Conservation (phyloP, 495 filamentous ascomycete species). For the Ramalina peruviana region DNA sequence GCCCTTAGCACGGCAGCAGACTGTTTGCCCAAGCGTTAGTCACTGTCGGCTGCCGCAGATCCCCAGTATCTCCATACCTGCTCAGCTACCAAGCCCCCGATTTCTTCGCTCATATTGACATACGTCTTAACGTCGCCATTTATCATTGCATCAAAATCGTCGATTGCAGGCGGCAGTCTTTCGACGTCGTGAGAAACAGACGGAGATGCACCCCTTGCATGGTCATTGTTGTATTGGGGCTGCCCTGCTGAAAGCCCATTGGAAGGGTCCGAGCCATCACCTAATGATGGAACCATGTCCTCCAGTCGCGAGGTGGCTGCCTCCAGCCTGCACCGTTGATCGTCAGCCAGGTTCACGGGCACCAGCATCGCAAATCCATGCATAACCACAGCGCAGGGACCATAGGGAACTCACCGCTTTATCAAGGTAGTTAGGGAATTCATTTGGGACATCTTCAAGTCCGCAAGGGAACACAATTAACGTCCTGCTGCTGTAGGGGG, state of each 20-base stretch:
- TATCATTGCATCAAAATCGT: conserved; percentile 77
- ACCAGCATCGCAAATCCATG: not conserved
- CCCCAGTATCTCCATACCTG: conserved; percentile 40
- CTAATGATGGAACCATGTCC: conserved; percentile 73
- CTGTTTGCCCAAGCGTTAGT: conserved; percentile 22
- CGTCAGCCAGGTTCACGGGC: conserved; percentile 24
- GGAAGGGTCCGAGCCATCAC: conserved; percentile 37
- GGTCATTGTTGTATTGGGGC: conserved; percentile 19
- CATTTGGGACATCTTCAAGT: conserved; percentile 53
- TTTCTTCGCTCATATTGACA: conserved; percentile 57
- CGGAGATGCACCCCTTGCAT: conserved; percentile 16
- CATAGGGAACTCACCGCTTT: conserved; percentile 59
- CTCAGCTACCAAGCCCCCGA: conserved; percentile 66
- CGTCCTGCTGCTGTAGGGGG: too few species aligned
- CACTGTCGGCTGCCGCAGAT: not conserved
- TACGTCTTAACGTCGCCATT: conserved; percentile 61
- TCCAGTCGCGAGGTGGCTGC: conserved; percentile 92
- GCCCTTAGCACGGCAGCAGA: conserved; percentile 46
- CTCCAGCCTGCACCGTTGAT: conserved; percentile 59
- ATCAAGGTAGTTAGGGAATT: conserved; percentile 94
- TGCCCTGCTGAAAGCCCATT: conserved; percentile 18
- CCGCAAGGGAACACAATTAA: too few species aligned
- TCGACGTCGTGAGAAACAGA: conserved; percentile 37
- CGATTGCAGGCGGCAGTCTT: conserved; percentile 58
- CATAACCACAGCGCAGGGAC: not conserved